Evolutionary conservation across 345 rosid genomes (phyloP).

Genomic region (Populus ilicifolia): DNA sequence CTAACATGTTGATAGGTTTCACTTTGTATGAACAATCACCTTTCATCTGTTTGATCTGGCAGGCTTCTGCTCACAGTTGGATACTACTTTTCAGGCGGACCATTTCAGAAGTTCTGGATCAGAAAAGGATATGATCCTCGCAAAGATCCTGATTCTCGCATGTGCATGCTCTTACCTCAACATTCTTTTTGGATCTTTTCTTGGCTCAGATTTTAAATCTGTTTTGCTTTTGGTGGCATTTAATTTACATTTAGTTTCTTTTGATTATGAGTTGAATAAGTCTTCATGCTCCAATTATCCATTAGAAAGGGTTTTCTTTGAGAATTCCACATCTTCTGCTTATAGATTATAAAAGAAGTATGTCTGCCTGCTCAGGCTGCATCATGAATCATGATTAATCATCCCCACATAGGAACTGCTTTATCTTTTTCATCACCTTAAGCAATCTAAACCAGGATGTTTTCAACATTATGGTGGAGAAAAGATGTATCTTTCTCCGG

Average conservation of each 20-base stretch:
- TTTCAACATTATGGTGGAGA: background rate
- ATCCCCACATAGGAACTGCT: background rate
- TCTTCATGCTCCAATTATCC: background rate
- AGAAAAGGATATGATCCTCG: constrained; percentile 97
- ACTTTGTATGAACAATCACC: background rate
- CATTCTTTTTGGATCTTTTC: background rate
- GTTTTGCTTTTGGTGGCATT: no score
- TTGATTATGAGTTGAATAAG: background rate
- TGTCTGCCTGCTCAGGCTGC: background rate
- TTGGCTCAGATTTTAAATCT: background rate
- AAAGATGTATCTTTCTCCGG: background rate
- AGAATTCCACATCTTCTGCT: background rate
- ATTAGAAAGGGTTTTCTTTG: background rate
- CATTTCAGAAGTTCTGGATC: constrained; percentile 90
- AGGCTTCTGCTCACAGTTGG: constrained; percentile 81
- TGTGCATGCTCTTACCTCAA: constrained; percentile 44
- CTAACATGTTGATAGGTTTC: background rate
- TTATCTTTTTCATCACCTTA: background rate
- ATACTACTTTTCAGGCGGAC: constrained; percentile 88
- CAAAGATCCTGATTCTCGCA: constrained; percentile 87
- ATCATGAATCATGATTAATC: background rate
- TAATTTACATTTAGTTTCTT: background rate
- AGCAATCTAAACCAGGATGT: background rate
- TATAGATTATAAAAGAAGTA: background rate
- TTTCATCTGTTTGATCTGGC: constrained; percentile 27